Percentiles rank a stretch among this genome's conserved stretches.
phyloP scores from a whole-genome alignment of 148 eudicot genomes.

The Pouteria glomerata region DNA sequence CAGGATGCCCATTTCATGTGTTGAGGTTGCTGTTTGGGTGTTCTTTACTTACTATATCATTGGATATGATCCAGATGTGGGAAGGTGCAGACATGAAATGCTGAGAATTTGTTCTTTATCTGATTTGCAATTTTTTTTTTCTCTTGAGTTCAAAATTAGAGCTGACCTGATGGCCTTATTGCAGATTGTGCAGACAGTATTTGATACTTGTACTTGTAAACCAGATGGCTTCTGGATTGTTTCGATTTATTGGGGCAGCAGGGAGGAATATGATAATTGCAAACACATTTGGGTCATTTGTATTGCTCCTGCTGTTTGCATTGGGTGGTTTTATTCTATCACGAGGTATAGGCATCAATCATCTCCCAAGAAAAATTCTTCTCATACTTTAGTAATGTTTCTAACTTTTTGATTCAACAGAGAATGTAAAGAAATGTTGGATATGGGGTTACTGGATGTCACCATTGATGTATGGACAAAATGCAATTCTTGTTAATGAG shows the following conservation, averaged over 20 bases:
- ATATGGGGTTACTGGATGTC: conserved; percentile 79
- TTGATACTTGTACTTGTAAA: conserved; percentile 40
- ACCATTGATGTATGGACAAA: conserved; percentile 73
- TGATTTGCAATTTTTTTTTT: background rate
- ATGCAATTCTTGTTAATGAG: conserved; percentile 61
- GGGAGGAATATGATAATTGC: conserved; percentile 61
- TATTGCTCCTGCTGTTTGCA: conserved; percentile 36
- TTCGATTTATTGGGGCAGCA: conserved; percentile 45
- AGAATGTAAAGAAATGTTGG: conserved; percentile 64
- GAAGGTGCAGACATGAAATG: conserved; percentile 33
- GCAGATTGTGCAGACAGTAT: conserved; percentile 61
- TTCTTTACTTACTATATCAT: conserved; percentile 54
- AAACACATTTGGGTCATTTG: conserved; percentile 56
- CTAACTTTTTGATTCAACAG: conserved; percentile 20
- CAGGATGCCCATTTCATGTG: conserved; percentile 50
- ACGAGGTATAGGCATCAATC: conserved; percentile 38
- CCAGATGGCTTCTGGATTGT: conserved; percentile 59
- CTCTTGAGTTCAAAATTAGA: background rate
- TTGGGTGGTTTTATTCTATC: conserved; percentile 64
- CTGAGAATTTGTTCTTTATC: background rate
- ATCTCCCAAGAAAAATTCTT: background rate
- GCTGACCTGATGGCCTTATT: background rate
- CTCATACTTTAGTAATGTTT: background rate
- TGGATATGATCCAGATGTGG: conserved; percentile 72
- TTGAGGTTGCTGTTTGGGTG: conserved; percentile 46